These are phyloP conservation scores for Suillus sp. DNA, from an alignment of 768 basidiomycete species.

Conservation along the genomic window DNA sequence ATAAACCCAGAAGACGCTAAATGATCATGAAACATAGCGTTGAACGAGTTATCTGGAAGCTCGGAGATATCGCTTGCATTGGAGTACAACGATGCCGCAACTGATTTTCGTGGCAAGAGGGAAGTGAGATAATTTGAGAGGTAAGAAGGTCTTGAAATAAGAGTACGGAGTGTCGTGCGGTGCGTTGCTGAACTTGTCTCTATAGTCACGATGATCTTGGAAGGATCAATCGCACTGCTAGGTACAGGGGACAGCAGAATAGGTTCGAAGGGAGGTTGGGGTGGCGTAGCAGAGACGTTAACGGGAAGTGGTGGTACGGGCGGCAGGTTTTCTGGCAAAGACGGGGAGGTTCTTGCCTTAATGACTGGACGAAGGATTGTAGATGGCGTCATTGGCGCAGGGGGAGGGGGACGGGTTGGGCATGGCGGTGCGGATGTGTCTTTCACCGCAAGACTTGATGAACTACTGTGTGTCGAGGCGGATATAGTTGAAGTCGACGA, in stretches of 20 bases:
- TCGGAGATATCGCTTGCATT: conserved; percentile 42
- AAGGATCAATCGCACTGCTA: conserved; percentile 49
- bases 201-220: conserved; percentile 66
- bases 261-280: conserved; percentile 60
- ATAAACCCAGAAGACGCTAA: conserved; percentile 61
- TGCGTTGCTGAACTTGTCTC: conserved; percentile 72
- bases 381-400: conserved; percentile 23
- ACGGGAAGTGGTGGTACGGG: conserved; percentile 53
- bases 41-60: conserved; percentile 38
- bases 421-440: conserved; percentile 34
- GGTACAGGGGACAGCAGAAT: conserved; percentile 66
- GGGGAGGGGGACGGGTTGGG: conserved; percentile 36
- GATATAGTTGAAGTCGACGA: not conserved
- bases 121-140: conserved; percentile 60
- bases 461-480: conserved; percentile 37
- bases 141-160: conserved; percentile 68
- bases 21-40: conserved; percentile 60
- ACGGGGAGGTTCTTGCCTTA: conserved; percentile 25
- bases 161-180: conserved; percentile 65
- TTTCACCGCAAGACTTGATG: conserved; percentile 27
- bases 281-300: conserved; percentile 46
- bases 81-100: conserved; percentile 59
- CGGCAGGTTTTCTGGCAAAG: conserved; percentile 40
- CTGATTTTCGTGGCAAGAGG: conserved; percentile 44
- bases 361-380: conserved; percentile 41